A percentile compares a stretch with the other conserved stretches of the same genome.
Evolutionary conservation across 441 rosid species (phyloP).

Genomic region (Erodium trifolium): DNA sequence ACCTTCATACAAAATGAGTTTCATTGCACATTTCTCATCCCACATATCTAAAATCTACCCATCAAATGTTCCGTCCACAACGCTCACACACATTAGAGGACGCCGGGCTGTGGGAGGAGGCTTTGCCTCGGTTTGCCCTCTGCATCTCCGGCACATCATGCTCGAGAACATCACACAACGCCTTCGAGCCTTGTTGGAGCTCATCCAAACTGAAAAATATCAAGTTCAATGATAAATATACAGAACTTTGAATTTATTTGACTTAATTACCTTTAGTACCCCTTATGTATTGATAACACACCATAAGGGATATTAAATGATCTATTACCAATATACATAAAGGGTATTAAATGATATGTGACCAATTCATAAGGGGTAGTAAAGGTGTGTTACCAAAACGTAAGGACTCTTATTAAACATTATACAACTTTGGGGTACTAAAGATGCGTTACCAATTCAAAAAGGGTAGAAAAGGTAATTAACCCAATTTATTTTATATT

Average conservation of each 20-base stretch:
- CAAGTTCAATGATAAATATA: neutral
- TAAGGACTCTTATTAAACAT: too few species aligned
- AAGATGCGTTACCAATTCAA: too few species aligned
- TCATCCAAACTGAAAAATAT: constrained; percentile 49
- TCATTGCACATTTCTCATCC: neutral
- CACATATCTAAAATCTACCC: constrained; percentile 12
- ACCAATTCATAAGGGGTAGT: too few species aligned
- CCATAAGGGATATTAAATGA: too few species aligned
- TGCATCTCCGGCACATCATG: constrained; percentile 52
- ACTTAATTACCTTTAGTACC: too few species aligned
- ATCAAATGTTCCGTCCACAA: constrained; percentile 42
- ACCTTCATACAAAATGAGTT: neutral
- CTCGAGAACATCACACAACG: constrained; percentile 64
- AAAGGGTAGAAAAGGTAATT: too few species aligned
- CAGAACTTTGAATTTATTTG: too few species aligned
- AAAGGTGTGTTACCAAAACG: too few species aligned
- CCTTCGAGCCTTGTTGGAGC: constrained; percentile 62
- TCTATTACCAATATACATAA: too few species aligned
- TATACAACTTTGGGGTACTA: too few species aligned
- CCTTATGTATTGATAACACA: too few species aligned
- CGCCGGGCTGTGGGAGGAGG: constrained; percentile 19
- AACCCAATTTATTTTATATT: neutral
- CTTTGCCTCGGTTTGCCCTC: constrained; percentile 34
- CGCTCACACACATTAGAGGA: constrained; percentile 56
- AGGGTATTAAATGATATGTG: too few species aligned